Percentiles rank a stretch among this genome's conserved stretches.
phyloP scores from a whole-genome alignment of 208 protist species.

The Wallacemonas collosoma region DNA sequence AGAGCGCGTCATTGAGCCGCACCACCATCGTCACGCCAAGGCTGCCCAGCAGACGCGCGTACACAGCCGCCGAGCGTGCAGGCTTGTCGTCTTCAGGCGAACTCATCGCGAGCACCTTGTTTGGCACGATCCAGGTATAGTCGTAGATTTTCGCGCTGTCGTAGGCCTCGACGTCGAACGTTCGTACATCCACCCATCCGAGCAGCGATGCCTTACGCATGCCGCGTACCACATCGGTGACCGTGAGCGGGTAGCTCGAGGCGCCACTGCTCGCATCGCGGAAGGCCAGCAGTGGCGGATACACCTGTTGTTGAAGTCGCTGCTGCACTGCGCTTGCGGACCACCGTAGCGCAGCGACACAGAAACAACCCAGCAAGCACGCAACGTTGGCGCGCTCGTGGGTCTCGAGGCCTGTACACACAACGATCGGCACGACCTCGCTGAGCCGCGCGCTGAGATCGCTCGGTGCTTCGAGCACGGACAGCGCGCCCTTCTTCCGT shows the following conservation, averaged over 20 bases:
- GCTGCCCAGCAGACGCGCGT: slow-evolving; percentile 64
- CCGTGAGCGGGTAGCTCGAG: slow-evolving; percentile 78
- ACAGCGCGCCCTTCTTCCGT: neutral
- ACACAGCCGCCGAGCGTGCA: slow-evolving; percentile 30
- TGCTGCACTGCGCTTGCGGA: slow-evolving; percentile 59
- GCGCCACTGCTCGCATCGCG: slow-evolving; percentile 92
- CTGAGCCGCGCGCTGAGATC: slow-evolving; percentile 1
- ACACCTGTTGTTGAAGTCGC: slow-evolving; percentile 49
- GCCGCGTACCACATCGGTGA: slow-evolving; percentile 80
- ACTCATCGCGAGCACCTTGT: slow-evolving; percentile 93
- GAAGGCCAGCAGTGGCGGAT: slow-evolving; percentile 91
- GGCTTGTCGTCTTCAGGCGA: slow-evolving; percentile 54
- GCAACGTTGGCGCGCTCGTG: slow-evolving; percentile 90
- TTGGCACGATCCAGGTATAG: slow-evolving; percentile 95
- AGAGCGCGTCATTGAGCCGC: slow-evolving; percentile 94
- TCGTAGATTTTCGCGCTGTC: slow-evolving; percentile 88
- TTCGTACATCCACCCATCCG: slow-evolving; percentile 78
- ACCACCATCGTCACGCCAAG: slow-evolving; percentile 91
- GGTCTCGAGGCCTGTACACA: slow-evolving; percentile 57
- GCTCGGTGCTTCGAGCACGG: neutral
- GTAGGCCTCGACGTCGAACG: slow-evolving; percentile 92
- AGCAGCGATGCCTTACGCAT: slow-evolving; percentile 65
- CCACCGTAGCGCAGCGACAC: slow-evolving; percentile 62
- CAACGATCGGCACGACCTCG: slow-evolving; percentile 40
- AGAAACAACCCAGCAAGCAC: slow-evolving; percentile 77